These are phyloP conservation scores for Kwoniella sp. DNA, from an alignment of 768 basidiomycete genomes.

Conservation along the genomic window DNA sequence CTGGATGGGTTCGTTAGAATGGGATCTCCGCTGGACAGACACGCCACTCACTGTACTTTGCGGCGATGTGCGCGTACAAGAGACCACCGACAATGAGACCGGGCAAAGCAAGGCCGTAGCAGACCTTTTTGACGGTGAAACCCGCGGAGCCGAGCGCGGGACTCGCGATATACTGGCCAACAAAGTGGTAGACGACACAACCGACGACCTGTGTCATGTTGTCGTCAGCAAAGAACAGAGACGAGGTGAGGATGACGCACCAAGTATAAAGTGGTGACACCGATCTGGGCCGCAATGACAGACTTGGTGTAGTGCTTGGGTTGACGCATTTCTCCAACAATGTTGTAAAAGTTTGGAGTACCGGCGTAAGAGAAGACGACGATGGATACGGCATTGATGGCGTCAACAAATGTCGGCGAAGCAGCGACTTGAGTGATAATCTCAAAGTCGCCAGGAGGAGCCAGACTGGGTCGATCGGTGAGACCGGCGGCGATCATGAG, in stretches of 20 bases:
- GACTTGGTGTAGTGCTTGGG: conserved; percentile 52
- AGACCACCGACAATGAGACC: conserved; percentile 38
- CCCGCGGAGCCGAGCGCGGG: conserved; percentile 55
- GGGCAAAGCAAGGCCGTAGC: conserved; percentile 40
- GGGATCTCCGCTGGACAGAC: not conserved
- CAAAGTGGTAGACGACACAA: conserved; percentile 49
- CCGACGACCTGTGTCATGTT: conserved; percentile 49
- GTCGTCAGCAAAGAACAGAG: conserved; percentile 38
- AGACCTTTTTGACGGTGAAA: conserved; percentile 46
- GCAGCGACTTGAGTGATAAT: conserved; percentile 23
- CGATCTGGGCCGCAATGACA: conserved; percentile 42
- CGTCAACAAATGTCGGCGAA: conserved; percentile 34
- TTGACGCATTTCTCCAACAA: conserved; percentile 56
- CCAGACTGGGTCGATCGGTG: conserved; percentile 36
- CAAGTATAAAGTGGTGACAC: conserved; percentile 44
- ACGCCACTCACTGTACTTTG: conserved; percentile 2
- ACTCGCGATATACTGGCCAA: conserved; percentile 51
- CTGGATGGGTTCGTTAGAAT: not conserved
- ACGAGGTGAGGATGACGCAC: conserved; percentile 28
- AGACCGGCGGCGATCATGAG: conserved; percentile 42
- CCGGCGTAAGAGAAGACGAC: conserved; percentile 54
- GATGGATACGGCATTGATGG: conserved; percentile 54
- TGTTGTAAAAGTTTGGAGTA: conserved; percentile 36
- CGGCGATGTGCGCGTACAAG: conserved; percentile 35
- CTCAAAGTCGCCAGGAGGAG: conserved; percentile 27